phyloP scores from a whole-genome alignment of 2,329 filamentous ascomycete genomes.

The Penicillium sp. region DNA sequence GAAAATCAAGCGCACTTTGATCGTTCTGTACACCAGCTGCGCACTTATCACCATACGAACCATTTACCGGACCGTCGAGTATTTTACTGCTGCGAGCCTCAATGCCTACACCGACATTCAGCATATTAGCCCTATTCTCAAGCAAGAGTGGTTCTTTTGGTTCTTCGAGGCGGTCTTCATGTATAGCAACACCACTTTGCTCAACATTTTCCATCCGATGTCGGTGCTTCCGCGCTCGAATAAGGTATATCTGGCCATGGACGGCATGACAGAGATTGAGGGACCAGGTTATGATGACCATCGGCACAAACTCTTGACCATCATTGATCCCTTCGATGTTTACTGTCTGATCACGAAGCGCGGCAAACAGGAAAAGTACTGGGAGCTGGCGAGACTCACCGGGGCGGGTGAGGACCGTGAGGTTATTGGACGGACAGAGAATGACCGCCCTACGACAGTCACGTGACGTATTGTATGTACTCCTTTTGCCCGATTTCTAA shows the following conservation, averaged over 20 bases:
- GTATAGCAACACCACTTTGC: conserved; percentile 48
- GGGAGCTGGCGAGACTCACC: conserved; percentile 26
- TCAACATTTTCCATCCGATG: conserved; percentile 52
- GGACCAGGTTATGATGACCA: conserved; percentile 50
- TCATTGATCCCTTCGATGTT: conserved; percentile 44
- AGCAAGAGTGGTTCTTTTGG: conserved; percentile 52
- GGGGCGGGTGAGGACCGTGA: too few relatives aligned
- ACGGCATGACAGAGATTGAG: conserved; percentile 50
- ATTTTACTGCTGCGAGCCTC: conserved; percentile 35
- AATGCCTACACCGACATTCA: conserved; percentile 31
- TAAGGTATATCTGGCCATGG: conserved; percentile 48
- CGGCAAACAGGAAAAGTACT: conserved; percentile 39
- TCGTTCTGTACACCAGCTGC: conserved; percentile 48
- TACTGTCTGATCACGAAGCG: conserved; percentile 33
- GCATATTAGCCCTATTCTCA: conserved; percentile 33
- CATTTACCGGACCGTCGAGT: conserved; percentile 53
- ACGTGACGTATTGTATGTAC: too few relatives aligned
- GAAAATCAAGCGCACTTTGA: conserved; percentile 41
- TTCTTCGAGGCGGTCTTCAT: conserved; percentile 52
- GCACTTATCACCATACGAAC: conserved; percentile 39
- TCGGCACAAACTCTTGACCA: conserved; percentile 42
- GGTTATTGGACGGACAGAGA: too few relatives aligned
- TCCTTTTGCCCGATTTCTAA: too few relatives aligned
- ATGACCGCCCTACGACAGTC: too few relatives aligned
- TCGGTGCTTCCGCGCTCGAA: conserved; percentile 48